A percentile compares a stretch with the other conserved stretches of the same genome.
Evolutionary conservation across 2,329 filamentous ascomycete species (phyloP).

Genomic region (Incumbomyces delicatus): DNA sequence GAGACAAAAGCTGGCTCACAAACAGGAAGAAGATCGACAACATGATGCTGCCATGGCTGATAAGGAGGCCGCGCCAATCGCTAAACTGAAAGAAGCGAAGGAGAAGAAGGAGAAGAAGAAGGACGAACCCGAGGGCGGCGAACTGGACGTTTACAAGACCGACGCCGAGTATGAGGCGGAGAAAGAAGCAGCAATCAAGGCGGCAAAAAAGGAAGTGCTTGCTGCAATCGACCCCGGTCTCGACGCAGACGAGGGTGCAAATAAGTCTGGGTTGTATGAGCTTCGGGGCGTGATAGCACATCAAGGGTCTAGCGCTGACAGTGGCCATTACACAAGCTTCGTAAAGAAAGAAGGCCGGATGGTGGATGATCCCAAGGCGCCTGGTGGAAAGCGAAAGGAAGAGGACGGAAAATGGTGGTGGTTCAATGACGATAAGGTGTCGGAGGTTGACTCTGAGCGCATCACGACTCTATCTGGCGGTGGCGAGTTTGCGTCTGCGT

Average conservation of each 20-base stretch:
- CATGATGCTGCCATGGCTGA: slow-evolving; percentile 26
- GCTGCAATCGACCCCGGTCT: slow-evolving; percentile 66
- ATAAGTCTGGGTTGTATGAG: slow-evolving; percentile 92
- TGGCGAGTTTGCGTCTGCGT: slow-evolving; percentile 46
- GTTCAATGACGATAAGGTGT: slow-evolving; percentile 98
- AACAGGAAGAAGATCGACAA: slow-evolving; percentile 44
- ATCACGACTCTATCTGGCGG: slow-evolving; percentile 84
- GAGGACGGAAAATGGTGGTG: slow-evolving; percentile 99
- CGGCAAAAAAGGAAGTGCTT: slow-evolving; percentile 80
- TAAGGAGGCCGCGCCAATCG: slow-evolving; percentile 31
- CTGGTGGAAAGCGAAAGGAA: slow-evolving; percentile 58
- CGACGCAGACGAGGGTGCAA: slow-evolving; percentile 67
- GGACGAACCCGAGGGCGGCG: slow-evolving; percentile 60
- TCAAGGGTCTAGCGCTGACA: slow-evolving; percentile 92
- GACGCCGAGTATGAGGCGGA: slow-evolving; percentile 89
- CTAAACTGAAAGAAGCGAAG: slow-evolving; percentile 39
- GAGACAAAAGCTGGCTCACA: slow-evolving; percentile 65
- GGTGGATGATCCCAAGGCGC: slow-evolving; percentile 53
- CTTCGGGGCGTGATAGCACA: slow-evolving; percentile 90
- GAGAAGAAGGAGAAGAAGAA: slow-evolving; percentile 43
- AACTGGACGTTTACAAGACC: slow-evolving; percentile 73
- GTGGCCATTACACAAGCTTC: slow-evolving; percentile 95
- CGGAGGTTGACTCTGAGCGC: slow-evolving; percentile 82
- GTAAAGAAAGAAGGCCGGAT: slow-evolving; percentile 78
- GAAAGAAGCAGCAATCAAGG: slow-evolving; percentile 61